phyloP scores from a whole-genome alignment of 306 rosid genomes.

The Malus asiatica region DNA sequence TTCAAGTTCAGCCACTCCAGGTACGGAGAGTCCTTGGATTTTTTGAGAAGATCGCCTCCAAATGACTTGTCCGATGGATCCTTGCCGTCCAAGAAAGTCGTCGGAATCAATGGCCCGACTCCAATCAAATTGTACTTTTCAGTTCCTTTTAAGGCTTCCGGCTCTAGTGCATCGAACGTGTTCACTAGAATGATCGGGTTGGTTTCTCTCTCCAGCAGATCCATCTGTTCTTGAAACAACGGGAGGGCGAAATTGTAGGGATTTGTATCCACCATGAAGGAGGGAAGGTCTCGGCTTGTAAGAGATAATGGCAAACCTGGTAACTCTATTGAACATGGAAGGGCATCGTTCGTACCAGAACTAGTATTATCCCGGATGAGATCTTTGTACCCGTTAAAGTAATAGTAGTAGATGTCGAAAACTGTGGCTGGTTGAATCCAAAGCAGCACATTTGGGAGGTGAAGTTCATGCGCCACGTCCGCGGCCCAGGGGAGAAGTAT shows the following conservation, averaged over 20 bases:
- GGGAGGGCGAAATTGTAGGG: background rate
- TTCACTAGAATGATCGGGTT: constrained; percentile 18
- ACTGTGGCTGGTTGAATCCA: constrained; percentile 41
- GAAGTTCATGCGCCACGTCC: constrained; percentile 5
- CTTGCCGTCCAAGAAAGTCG: constrained; percentile 1
- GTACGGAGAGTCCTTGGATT: background rate
- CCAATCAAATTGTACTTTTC: constrained; percentile 10
- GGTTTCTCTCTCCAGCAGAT: background rate
- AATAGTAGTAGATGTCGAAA: constrained; percentile 25
- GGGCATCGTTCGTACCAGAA: background rate
- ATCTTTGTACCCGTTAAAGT: constrained; percentile 21
- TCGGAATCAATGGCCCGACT: constrained; percentile 25
- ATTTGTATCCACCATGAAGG: constrained; percentile 13
- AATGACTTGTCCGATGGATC: constrained; percentile 2
- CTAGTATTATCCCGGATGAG: background rate
- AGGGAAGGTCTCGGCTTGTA: constrained; percentile 24
- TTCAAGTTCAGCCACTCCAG: constrained; percentile 20
- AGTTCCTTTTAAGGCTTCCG: constrained; percentile 12
- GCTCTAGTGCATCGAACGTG: constrained; percentile 25
- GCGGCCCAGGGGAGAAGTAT: constrained; percentile 25
- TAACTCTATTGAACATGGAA: background rate
- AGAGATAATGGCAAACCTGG: constrained; percentile 21
- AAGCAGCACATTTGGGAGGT: constrained; percentile 19
- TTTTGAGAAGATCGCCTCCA: background rate
- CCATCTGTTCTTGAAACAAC: constrained; percentile 2